These are phyloP conservation scores for Paxillus rubicundulus DNA, from an alignment of 768 basidiomycete genomes.

Conservation along the genomic window DNA sequence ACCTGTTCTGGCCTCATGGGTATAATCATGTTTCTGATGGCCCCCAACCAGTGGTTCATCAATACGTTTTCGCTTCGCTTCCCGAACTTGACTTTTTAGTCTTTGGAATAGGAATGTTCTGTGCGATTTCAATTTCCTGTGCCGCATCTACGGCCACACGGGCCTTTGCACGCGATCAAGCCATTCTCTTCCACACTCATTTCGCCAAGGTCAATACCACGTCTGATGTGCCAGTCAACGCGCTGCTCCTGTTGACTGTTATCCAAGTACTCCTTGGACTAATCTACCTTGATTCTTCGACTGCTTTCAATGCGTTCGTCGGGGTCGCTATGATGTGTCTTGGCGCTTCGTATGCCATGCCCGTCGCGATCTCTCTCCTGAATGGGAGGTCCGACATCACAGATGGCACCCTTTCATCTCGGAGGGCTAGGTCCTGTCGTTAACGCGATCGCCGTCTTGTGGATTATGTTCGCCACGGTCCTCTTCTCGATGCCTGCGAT, in stretches of 20 bases:
- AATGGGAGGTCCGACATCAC: conserved; percentile 42
- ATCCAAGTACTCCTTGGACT: conserved; percentile 61
- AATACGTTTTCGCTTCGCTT: conserved; percentile 24
- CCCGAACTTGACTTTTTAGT: conserved; percentile 31
- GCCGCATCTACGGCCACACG: conserved; percentile 69
- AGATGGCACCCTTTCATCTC: conserved; percentile 52
- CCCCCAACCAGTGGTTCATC: conserved; percentile 38
- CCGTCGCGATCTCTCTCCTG: conserved; percentile 51
- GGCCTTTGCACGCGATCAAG: conserved; percentile 69
- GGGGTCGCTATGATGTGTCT: conserved; percentile 67
- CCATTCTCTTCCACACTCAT: conserved; percentile 50
- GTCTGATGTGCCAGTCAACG: conserved; percentile 55
- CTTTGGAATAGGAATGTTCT: conserved; percentile 57
- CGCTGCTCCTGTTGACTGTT: conserved; percentile 54
- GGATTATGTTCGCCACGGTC: conserved; percentile 60
- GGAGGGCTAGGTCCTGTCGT: conserved; percentile 45
- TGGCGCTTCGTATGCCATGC: conserved; percentile 62
- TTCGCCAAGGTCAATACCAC: conserved; percentile 47
- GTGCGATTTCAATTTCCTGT: conserved; percentile 62
- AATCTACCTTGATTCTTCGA: conserved; percentile 58
- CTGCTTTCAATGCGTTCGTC: conserved; percentile 67
- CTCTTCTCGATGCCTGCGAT: conserved; percentile 68
- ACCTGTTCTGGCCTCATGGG: conserved; percentile 3
- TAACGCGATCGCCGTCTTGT: conserved; percentile 54
- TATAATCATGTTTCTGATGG: neutral